These are phyloP conservation scores for Farysia itapuensis DNA, from an alignment of 1,284 basidiomycete genomes.

Conservation along the genomic window DNA sequence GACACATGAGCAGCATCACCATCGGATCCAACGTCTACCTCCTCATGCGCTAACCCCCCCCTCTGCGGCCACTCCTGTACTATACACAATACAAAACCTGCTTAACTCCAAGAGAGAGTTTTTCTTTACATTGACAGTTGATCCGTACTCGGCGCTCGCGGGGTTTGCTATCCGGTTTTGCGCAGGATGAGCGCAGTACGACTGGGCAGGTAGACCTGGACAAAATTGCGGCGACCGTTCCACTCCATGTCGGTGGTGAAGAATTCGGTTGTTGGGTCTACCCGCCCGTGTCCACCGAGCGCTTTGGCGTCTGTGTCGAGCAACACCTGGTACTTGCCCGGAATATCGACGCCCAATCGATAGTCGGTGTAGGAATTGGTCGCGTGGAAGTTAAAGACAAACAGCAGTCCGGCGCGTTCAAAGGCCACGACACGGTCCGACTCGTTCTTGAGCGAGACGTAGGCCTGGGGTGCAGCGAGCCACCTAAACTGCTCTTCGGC, in stretches of 20 bases:
- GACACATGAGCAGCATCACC: constrained; percentile 88
- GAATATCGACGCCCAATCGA: constrained; percentile 80
- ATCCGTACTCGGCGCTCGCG: too few species aligned
- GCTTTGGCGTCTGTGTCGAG: constrained; percentile 75
- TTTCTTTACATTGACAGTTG: too few species aligned
- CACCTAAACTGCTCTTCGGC: constrained; percentile 78
- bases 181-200: constrained; percentile 73
- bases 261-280: constrained; percentile 68
- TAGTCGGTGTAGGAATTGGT: constrained; percentile 87
- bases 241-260: constrained; percentile 84
- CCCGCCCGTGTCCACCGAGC: constrained; percentile 86
- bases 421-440: constrained; percentile 72
- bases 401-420: constrained; percentile 87
- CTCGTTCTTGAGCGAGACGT: constrained; percentile 76
- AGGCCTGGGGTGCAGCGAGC: constrained; percentile 76
- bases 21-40: constrained; percentile 91
- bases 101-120: constrained; percentile 8
- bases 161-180: not conserved
- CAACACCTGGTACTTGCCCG: constrained; percentile 82
- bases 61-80: too few species aligned
- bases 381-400: constrained; percentile 96
- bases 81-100: too few species aligned
- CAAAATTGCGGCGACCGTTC: constrained; percentile 84
- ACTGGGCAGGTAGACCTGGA: constrained; percentile 70
- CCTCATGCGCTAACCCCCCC: constrained; percentile 68